Conservation (phyloP, 2,329 filamentous ascomycete genomes). For the Fusarium tuaranense region DNA sequence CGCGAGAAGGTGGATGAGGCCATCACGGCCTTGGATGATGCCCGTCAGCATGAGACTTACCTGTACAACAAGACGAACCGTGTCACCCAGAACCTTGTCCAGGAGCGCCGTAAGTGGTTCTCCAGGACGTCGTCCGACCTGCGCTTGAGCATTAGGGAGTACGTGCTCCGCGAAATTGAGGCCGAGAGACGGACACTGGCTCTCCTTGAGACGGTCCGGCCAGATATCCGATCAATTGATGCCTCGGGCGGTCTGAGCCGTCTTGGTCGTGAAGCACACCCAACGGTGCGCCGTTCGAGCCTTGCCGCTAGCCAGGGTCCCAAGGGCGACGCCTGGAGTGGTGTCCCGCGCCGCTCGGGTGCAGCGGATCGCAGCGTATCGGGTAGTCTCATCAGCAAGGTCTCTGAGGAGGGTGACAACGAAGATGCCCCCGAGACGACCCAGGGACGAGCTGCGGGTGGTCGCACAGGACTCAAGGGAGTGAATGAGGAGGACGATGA, state of each 20-base stretch:
- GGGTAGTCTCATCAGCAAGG: constrained; percentile 74
- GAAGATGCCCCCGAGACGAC: constrained; percentile 57
- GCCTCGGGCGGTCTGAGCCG: constrained; percentile 89
- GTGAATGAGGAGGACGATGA: constrained; percentile 87
- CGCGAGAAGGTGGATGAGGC: constrained; percentile 98
- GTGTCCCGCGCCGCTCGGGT: constrained; percentile 85
- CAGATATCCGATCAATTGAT: constrained; percentile 94
- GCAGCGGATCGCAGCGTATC: constrained; percentile 82
- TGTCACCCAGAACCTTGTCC: constrained; percentile 88
- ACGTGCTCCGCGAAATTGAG: constrained; percentile 94
- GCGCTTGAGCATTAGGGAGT: constrained; percentile 86
- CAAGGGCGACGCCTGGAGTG: constrained; percentile 98
- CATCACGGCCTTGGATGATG: constrained; percentile 90
- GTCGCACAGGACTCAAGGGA: constrained; percentile 64
- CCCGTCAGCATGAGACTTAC: constrained; percentile 82
- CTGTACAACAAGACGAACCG: constrained; percentile 87
- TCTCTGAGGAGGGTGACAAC: constrained; percentile 70
- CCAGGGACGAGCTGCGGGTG: constrained; percentile 52
- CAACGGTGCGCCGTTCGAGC: constrained; percentile 77
- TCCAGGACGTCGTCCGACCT: constrained; percentile 86
- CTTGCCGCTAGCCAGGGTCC: constrained; percentile 92
- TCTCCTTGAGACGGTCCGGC: constrained; percentile 91
- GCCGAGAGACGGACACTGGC: constrained; percentile 92
- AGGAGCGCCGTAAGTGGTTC: constrained; percentile 94
- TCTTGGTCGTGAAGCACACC: constrained; percentile 89